phyloP scores from a whole-genome alignment of 2,329 filamentous ascomycete genomes.

The Cladosporium sp. region DNA sequence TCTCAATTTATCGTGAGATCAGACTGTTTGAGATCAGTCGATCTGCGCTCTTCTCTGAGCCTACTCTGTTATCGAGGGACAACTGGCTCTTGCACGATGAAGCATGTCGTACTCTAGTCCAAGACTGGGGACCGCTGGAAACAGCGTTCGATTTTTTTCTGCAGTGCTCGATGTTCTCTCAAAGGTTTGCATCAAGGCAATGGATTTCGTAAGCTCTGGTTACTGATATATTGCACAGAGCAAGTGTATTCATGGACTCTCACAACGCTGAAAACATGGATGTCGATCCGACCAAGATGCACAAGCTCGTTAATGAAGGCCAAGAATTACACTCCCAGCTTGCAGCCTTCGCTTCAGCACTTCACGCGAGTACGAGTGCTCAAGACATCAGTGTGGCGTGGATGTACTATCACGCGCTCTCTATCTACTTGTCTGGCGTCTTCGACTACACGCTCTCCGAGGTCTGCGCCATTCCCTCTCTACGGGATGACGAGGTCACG shows the following conservation, averaged over 20 bases:
- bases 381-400: not conserved
- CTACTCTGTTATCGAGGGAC: not conserved
- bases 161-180: not conserved
- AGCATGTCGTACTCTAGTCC: not conserved
- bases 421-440: not conserved
- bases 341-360: not conserved
- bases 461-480: not conserved
- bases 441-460: not conserved
- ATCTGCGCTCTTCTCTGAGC: not conserved
- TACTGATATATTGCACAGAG: not conserved
- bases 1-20: not conserved
- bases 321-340: not conserved
- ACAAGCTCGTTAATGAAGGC: not conserved
- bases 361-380: not conserved
- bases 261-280: not conserved
- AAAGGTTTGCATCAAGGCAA: not conserved
- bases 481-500: not conserved
- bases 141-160: constrained; percentile 5
- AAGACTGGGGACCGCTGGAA: not conserved
- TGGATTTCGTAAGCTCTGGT: not conserved
- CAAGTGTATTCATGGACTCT: not conserved
- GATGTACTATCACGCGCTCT: not conserved
- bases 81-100: not conserved
- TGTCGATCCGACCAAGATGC: not conserved
- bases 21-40: constrained; percentile 9